A percentile compares a stretch with the other conserved stretches of the same genome.
phyloP scores from a whole-genome alignment of 768 basidiomycete genomes.

The Rhodotorula babjevae region DNA sequence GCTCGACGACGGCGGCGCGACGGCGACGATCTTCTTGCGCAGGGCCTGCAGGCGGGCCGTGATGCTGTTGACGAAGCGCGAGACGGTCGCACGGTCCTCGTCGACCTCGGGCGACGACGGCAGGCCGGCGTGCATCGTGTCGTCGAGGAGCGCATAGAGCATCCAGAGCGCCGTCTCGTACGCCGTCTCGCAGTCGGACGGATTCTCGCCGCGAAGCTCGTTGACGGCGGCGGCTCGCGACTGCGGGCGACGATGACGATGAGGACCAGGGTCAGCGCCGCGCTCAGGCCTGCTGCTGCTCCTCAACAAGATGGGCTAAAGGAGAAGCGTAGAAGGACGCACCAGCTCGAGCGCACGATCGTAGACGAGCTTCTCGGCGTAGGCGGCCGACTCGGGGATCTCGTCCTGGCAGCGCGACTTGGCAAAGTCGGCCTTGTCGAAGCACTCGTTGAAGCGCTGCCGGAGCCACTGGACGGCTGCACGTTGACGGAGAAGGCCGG shows the following conservation, averaged over 20 bases:
- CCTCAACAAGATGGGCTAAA: no score
- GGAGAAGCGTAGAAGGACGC: no score
- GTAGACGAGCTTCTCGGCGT: constrained; percentile 85
- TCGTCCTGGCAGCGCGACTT: constrained; percentile 54
- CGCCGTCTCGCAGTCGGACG: constrained; percentile 81
- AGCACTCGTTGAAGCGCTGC: constrained; percentile 87
- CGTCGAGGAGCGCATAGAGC: constrained; percentile 84
- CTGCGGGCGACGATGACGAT: constrained; percentile 49
- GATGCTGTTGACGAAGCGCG: constrained; percentile 43
- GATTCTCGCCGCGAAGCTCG: constrained; percentile 71
- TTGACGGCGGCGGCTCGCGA: constrained; percentile 87
- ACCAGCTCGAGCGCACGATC: constrained; percentile 84
- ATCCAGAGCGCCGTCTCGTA: constrained; percentile 96
- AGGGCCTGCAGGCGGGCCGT: constrained; percentile 21
- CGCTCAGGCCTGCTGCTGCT: background rate
- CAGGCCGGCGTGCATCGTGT: constrained; percentile 47
- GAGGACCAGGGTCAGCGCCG: background rate
- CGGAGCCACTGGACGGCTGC: constrained; percentile 72
- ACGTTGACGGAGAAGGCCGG: background rate
- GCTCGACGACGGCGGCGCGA: background rate
- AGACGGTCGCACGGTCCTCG: constrained; percentile 48
- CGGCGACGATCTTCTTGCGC: constrained; percentile 28
- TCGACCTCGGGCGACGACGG: constrained; percentile 40
- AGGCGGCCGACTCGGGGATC: constrained; percentile 73
- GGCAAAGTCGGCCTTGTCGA: constrained; percentile 71